phyloP scores from a whole-genome alignment of 495 filamentous ascomycete genomes.

The Trichoderma asperelloides region DNA sequence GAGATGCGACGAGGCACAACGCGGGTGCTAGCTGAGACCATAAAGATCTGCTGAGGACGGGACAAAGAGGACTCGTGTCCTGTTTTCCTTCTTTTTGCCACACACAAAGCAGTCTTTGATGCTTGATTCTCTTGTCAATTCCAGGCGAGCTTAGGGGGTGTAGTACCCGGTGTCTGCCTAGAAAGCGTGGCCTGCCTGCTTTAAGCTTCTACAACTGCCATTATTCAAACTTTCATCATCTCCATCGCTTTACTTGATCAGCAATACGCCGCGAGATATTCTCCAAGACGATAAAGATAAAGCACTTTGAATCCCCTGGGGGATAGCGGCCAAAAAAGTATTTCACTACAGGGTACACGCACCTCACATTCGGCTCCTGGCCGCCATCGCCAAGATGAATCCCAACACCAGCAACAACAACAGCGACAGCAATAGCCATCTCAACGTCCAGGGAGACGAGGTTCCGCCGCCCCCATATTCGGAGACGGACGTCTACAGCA shows the following conservation, averaged over 20 bases:
- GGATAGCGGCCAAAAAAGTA: not conserved
- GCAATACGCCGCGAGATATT: not conserved
- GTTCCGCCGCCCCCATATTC: conserved; percentile 40
- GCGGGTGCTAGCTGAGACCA: not conserved
- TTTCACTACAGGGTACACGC: not conserved
- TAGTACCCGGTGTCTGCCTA: not conserved
- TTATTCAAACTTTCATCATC: not conserved
- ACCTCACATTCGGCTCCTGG: not conserved
- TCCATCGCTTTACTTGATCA: not conserved
- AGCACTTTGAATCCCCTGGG: not conserved
- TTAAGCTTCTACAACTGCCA: not conserved
- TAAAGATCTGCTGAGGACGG: not conserved
- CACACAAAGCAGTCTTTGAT: not conserved
- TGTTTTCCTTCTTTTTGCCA: not conserved
- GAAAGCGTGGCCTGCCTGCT: not conserved
- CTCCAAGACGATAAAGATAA: not conserved
- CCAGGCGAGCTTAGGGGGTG: not conserved
- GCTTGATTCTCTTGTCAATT: not conserved
- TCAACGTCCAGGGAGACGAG: conserved; percentile 17
- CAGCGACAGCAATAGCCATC: conserved; percentile 15
- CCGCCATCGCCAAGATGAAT: not conserved
- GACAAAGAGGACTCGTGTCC: not conserved
- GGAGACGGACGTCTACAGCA: conserved; percentile 40
- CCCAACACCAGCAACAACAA: not conserved
- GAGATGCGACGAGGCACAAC: not conserved